Percentiles rank a stretch among this genome's conserved stretches.
phyloP scores from a whole-genome alignment of 306 rosid species.

The Dryas drummondii region DNA sequence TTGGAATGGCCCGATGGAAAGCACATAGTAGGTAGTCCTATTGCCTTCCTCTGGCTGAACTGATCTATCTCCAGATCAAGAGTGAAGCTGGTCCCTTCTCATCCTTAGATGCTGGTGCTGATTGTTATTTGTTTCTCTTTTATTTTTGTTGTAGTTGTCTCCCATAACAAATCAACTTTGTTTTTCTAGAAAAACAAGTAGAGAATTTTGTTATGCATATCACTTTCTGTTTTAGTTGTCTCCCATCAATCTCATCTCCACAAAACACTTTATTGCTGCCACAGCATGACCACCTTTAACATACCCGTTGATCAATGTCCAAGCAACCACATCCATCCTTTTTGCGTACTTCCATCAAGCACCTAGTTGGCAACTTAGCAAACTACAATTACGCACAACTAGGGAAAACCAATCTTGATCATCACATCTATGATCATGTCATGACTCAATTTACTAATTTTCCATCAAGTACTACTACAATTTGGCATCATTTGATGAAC shows the following conservation, averaged over 20 bases:
- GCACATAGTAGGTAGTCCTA: slow-evolving; percentile 60
- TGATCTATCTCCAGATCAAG: not conserved
- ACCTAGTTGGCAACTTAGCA: no score
- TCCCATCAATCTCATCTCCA: no score
- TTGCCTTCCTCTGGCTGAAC: slow-evolving; percentile 59
- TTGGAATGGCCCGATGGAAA: slow-evolving; percentile 74
- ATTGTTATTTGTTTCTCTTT: not conserved
- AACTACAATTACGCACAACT: no score
- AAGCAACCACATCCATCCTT: no score
- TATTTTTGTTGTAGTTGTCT: not conserved
- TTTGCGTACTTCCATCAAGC: no score
- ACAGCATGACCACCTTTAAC: no score
- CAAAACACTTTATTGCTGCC: no score
- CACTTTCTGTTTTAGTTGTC: no score
- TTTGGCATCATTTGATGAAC: no score
- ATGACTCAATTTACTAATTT: not conserved
- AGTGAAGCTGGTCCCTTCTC: not conserved
- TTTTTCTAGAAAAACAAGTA: not conserved
- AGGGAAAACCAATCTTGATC: no score
- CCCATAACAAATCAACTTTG: not conserved
- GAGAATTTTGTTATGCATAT: not conserved
- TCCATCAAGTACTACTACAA: not conserved
- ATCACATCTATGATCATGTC: no score
- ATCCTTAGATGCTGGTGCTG: not conserved
- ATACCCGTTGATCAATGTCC: no score